A percentile compares a stretch with the other conserved stretches of the same genome.
These are phyloP conservation scores for Phaeosphaeriaceae sp. DNA, from an alignment of 2,329 filamentous ascomycete genomes.

Conservation along the genomic window DNA sequence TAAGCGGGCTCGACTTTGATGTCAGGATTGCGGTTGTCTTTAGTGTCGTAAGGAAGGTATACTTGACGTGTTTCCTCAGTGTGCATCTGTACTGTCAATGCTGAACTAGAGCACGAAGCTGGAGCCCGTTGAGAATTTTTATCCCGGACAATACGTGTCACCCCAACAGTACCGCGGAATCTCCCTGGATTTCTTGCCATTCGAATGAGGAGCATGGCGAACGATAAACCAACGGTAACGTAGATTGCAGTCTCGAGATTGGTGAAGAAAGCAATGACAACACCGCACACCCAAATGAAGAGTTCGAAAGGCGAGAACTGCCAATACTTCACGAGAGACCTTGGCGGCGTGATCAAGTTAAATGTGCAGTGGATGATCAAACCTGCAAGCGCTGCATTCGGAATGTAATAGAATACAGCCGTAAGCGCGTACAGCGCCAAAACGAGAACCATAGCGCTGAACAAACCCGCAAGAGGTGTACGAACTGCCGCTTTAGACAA, in stretches of 20 bases:
- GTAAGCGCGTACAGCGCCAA: slow-evolving; percentile 86
- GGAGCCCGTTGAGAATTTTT: slow-evolving; percentile 60
- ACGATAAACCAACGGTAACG: slow-evolving; percentile 76
- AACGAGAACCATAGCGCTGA: slow-evolving; percentile 82
- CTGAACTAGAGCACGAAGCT: slow-evolving; percentile 45
- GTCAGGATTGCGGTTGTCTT: slow-evolving; percentile 65
- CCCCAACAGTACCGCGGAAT: slow-evolving; percentile 26
- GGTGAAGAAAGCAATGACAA: slow-evolving; percentile 83
- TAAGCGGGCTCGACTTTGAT: slow-evolving; percentile 65
- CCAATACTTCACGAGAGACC: slow-evolving; percentile 92
- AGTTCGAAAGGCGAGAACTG: slow-evolving; percentile 86
- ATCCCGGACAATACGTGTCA: slow-evolving; percentile 23
- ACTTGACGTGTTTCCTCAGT: slow-evolving; percentile 17
- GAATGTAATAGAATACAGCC: slow-evolving; percentile 89
- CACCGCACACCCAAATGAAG: slow-evolving; percentile 86
- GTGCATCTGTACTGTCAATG: slow-evolving; percentile 43
- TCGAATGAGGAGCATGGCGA: slow-evolving; percentile 78
- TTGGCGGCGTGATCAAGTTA: slow-evolving; percentile 86
- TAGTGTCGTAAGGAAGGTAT: slow-evolving; percentile 48
- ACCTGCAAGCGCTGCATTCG: slow-evolving; percentile 76
- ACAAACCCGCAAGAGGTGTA: slow-evolving; percentile 84
- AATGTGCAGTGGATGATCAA: slow-evolving; percentile 94
- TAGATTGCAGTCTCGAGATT: slow-evolving; percentile 91
- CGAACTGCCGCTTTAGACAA: slow-evolving; percentile 93
- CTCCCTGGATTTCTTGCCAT: slow-evolving; percentile 34